These are phyloP conservation scores for Onygenales sp. DNA, from an alignment of 2,329 filamentous ascomycete species.

Conservation along the genomic window DNA sequence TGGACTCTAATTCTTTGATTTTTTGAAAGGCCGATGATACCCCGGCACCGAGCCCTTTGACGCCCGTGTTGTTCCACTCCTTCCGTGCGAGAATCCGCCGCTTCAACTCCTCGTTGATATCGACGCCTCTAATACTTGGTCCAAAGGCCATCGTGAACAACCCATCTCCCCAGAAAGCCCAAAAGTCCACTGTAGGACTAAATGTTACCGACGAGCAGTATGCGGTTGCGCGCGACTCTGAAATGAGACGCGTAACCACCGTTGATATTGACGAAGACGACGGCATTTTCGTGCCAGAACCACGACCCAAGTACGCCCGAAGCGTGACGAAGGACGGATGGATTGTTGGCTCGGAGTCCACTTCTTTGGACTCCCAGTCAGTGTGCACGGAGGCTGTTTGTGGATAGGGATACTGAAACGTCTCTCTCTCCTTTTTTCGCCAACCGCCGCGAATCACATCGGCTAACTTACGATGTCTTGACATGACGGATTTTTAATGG, in stretches of 20 bases:
- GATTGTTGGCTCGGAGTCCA: not conserved
- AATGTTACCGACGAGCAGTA: not conserved
- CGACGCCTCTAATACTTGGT: not conserved
- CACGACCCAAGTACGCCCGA: not conserved
- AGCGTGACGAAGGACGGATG: not conserved
- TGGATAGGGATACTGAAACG: too few species aligned
- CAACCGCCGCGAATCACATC: too few species aligned
- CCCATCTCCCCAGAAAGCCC: not conserved
- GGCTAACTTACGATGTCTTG: too few species aligned
- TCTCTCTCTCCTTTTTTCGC: too few species aligned
- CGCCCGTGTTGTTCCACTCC: slow-evolving; percentile 21
- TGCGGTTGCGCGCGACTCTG: not conserved
- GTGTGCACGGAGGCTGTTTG: not conserved
- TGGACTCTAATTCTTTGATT: not conserved
- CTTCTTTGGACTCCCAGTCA: not conserved
- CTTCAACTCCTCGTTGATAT: slow-evolving; percentile 6
- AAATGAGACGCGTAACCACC: not conserved
- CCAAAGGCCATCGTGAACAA: not conserved
- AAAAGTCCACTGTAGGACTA: not conserved
- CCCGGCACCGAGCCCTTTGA: not conserved
- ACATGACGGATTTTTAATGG: too few species aligned
- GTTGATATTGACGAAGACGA: not conserved
- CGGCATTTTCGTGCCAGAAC: not conserved
- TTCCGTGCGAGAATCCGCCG: slow-evolving; percentile 27
- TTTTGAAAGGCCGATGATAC: not conserved